Conservation (phyloP, 208 protist genomes). For the Trypanosoma rangeli region DNA sequence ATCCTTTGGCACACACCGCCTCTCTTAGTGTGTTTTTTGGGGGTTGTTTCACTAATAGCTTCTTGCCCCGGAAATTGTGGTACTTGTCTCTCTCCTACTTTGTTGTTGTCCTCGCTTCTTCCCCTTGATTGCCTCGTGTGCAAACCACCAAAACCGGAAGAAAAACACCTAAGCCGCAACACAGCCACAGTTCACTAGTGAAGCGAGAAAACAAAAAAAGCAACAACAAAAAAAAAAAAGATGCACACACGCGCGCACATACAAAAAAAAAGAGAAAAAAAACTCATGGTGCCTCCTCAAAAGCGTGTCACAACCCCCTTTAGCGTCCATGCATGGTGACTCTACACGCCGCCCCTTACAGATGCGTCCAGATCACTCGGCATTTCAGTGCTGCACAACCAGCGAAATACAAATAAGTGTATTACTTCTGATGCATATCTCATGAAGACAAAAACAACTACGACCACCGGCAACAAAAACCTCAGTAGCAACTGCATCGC, state of each 20-base stretch:
- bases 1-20: neutral
- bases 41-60: neutral
- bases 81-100: too few relatives aligned
- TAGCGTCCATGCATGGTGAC: neutral
- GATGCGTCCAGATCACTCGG: too few relatives aligned
- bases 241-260: too few relatives aligned
- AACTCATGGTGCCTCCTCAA: neutral
- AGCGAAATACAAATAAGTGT: too few relatives aligned
- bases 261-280: neutral
- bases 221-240: neutral
- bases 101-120: too few relatives aligned
- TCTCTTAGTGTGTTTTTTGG: slow-evolving; percentile 6
- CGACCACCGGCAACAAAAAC: too few relatives aligned
- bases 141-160: slow-evolving; percentile 4
- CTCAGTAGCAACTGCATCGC: neutral
- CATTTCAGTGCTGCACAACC: too few relatives aligned
- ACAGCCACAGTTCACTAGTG: neutral
- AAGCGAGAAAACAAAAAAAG: neutral
- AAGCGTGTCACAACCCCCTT: neutral
- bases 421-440: too few relatives aligned
- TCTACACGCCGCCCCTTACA: too few relatives aligned
- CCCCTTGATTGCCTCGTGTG: neutral
- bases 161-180: slow-evolving; percentile 18
- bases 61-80: neutral
- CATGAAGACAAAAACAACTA: too few relatives aligned